These are phyloP conservation scores for Melampsora americana DNA, from an alignment of 1,284 basidiomycete species.

Conservation along the genomic window DNA sequence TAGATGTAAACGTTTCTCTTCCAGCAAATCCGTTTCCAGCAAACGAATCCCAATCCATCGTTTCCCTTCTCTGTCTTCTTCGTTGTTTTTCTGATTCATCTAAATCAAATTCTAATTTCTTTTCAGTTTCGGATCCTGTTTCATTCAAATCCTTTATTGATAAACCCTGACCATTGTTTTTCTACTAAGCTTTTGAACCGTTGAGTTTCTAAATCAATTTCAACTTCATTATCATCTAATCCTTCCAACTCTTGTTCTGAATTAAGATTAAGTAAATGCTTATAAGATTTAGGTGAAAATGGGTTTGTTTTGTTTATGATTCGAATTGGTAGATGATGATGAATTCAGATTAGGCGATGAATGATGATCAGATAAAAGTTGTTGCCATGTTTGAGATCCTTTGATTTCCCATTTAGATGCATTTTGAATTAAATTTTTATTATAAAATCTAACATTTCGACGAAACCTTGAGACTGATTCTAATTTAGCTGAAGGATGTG, in stretches of 20 bases:
- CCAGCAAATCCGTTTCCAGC: constrained; percentile 49
- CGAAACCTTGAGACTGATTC: constrained; percentile 32
- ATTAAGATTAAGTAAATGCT: constrained; percentile 57
- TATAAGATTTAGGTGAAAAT: constrained; percentile 54
- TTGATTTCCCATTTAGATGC: constrained; percentile 49
- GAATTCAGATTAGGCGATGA: constrained; percentile 25
- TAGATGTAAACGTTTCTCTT: constrained; percentile 48
- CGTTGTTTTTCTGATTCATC: constrained; percentile 46
- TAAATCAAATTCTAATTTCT: constrained; percentile 51
- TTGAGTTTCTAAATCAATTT: constrained; percentile 48
- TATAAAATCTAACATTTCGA: constrained; percentile 11
- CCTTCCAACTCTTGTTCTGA: constrained; percentile 52
- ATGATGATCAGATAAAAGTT: constrained; percentile 44
- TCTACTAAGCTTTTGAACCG: constrained; percentile 49
- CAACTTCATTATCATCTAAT: constrained; percentile 40
- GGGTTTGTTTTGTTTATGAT: constrained; percentile 13
- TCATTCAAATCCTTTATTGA: constrained; percentile 49
- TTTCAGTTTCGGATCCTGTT: constrained; percentile 36
- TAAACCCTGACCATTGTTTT: constrained; percentile 52
- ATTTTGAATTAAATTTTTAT: constrained; percentile 19
- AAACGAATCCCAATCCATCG: constrained; percentile 52
- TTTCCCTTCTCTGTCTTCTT: constrained; percentile 46
- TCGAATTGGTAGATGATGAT: constrained; percentile 37
- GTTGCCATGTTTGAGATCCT: constrained; percentile 48
- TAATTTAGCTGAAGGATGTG: constrained; percentile 44